phyloP scores from a whole-genome alignment of 2,329 filamentous ascomycete species.

The Rhinocladiella similis region DNA sequence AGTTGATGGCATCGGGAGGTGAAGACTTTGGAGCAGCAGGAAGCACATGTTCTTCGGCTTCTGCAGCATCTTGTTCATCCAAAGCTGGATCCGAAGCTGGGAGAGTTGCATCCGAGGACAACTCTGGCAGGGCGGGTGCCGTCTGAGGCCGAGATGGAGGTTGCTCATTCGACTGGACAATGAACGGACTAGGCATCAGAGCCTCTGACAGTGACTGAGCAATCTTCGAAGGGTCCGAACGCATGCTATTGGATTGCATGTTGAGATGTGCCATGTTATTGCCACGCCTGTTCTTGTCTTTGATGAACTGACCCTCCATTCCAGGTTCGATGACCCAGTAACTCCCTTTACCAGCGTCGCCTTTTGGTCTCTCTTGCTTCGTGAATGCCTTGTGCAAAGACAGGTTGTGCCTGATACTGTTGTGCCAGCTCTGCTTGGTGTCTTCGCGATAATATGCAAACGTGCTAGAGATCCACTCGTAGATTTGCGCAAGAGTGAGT shows the following conservation, averaged over 20 bases:
- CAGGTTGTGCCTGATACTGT: constrained; percentile 97
- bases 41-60: constrained; percentile 42
- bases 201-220: constrained; percentile 26
- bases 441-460: constrained; percentile 87
- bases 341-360: constrained; percentile 95
- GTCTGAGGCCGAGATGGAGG: constrained; percentile 33
- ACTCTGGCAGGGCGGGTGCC: constrained; percentile 46
- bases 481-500: constrained; percentile 90
- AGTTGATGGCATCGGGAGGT: constrained; percentile 66
- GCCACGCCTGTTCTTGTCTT: constrained; percentile 64
- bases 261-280: constrained; percentile 42
- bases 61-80: constrained; percentile 50
- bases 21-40: constrained; percentile 44
- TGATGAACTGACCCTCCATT: constrained; percentile 84
- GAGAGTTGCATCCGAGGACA: constrained; percentile 77
- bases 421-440: constrained; percentile 79
- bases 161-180: constrained; percentile 35
- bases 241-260: constrained; percentile 37
- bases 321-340: constrained; percentile 95
- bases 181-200: constrained; percentile 26
- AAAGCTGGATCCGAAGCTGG: constrained; percentile 67
- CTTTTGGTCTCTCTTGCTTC: constrained; percentile 93
- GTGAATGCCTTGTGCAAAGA: constrained; percentile 96
- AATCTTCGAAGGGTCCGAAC: constrained; percentile 21
- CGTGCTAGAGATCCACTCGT: constrained; percentile 98